Base-by-base conservation (phyloP, 495 filamentous ascomycete genomes). In the Penicillium fimorum region DNA sequence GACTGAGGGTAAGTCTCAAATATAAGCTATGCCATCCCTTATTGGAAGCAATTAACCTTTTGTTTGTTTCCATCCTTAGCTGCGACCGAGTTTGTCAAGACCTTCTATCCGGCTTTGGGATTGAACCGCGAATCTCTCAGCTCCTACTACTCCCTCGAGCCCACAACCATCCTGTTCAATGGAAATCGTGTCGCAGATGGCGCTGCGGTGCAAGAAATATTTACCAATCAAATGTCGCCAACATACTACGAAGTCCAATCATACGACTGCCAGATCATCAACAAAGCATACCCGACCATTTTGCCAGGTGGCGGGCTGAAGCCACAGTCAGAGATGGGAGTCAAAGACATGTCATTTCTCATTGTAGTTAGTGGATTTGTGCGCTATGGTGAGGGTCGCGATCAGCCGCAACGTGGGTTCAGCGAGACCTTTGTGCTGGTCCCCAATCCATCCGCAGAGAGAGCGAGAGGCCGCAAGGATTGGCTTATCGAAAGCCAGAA, bases 401-500 rank as follows among this genome's bases (percentile, higher is more conserved):
- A 83, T 32, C 79, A 76, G 17, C 76, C 78, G 11, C 79, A 82
- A 66, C 80, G 81, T 53, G 81, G 77, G 7, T 94, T 95, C 70
- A 86, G 82, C 49, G 90, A 96, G 63, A 84, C 75, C 7, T 85
- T 93, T 58, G 78, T 92, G 2, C 70, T 96, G 41, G 86, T 92
- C 29, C 90, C 90, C 20, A 92, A 92, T 64, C 80, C 80, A 59
- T 81, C 85, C 20, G 70, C 78, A 13, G 74, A 79, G 17, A 73
- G 64, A 27, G 70, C 76, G 41, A 76, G 73, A 54, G 77, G 76
- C 45, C 70, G 66, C 53, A 78, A 72, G 55, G 76, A 75, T 35
- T 91, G 85, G 82, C 68, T 92, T 35, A 84, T 92, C 47, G 79
- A 84, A 55, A 89, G 81, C 48, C 88, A 92, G 71, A 91, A 83